Percentiles rank a stretch among this genome's conserved stretches.
These are phyloP conservation scores for Phytophthora aleatoria DNA, from an alignment of 352 stramenopile species.

Conservation along the genomic window DNA sequence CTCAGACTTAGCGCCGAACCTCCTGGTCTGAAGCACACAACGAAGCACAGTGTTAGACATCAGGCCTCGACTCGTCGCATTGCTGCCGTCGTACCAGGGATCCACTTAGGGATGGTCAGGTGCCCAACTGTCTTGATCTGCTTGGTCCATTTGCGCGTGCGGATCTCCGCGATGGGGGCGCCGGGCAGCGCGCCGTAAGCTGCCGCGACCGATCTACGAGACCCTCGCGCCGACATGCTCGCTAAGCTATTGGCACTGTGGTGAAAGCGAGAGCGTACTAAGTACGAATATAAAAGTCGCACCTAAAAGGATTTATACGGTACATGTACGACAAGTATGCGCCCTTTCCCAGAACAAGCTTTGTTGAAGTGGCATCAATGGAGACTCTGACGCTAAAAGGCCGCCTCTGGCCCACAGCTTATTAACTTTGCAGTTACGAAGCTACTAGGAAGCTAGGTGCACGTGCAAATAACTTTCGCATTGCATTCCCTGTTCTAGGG, in stretches of 20 bases:
- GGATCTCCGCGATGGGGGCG: conserved; percentile 68
- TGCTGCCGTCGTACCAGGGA: conserved; percentile 48
- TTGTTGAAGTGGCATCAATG: conserved; percentile 19
- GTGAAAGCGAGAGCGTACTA: not conserved
- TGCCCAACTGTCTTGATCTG: conserved; percentile 76
- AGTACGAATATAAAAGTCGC: conserved; percentile 13
- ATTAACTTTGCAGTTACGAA: not conserved
- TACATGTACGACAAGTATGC: conserved; percentile 8
- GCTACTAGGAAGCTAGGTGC: not conserved
- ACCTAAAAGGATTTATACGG: conserved; percentile 1
- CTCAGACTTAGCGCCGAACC: conserved; percentile 25
- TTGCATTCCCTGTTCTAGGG: not conserved
- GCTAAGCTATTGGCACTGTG: not conserved
- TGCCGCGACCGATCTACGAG: conserved; percentile 40
- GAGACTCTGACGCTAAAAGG: not conserved
- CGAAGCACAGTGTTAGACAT: conserved; percentile 16
- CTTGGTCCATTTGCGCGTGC: conserved; percentile 74
- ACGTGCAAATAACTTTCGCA: not conserved
- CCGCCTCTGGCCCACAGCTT: not conserved
- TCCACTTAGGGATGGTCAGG: conserved; percentile 74
- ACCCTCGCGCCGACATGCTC: conserved; percentile 60
- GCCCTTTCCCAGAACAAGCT: conserved; percentile 1
- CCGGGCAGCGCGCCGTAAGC: conserved; percentile 42
- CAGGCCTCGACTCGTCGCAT: not conserved
- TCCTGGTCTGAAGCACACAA: conserved; percentile 49